A percentile compares a stretch with the other conserved stretches of the same genome.
Evolutionary conservation across 148 eudicot species (phyloP).

Genomic region (Linanthus parryae): DNA sequence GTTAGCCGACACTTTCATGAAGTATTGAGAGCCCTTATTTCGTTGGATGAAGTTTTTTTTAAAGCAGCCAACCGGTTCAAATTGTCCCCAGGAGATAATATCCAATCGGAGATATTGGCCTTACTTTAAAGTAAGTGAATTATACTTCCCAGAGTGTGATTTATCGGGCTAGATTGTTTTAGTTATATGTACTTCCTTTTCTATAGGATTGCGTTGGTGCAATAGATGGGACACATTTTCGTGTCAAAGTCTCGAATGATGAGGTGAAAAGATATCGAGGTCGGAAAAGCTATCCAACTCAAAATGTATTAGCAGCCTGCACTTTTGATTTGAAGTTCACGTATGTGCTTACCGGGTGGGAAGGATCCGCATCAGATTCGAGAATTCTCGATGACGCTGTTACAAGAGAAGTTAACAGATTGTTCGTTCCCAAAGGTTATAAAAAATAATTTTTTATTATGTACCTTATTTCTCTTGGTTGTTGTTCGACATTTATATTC

Average conservation of each 20-base stretch:
- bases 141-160: too few relatives aligned
- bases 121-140: too few relatives aligned
- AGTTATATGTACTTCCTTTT: too few relatives aligned
- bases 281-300: conserved; percentile 25
- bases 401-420: conserved; percentile 29
- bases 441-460: neutral
- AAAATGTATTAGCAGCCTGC: conserved; percentile 35
- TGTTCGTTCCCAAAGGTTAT: conserved; percentile 36
- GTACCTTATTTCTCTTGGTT: too few relatives aligned
- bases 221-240: conserved; percentile 34
- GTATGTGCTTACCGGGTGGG: conserved; percentile 44
- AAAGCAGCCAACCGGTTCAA: too few relatives aligned
- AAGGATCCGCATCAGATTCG: conserved; percentile 36
- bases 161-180: too few relatives aligned
- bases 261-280: conserved; percentile 38
- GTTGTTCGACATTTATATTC: too few relatives aligned
- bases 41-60: too few relatives aligned
- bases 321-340: conserved; percentile 38
- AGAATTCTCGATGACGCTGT: conserved; percentile 30
- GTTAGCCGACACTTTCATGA: too few relatives aligned
- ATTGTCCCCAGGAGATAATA: too few relatives aligned
- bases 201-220: conserved; percentile 42
- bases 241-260: conserved; percentile 30
- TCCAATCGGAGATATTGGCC: too few relatives aligned
- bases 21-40: too few relatives aligned